phyloP scores from a whole-genome alignment of 345 rosid genomes.

The Garcia nutans region DNA sequence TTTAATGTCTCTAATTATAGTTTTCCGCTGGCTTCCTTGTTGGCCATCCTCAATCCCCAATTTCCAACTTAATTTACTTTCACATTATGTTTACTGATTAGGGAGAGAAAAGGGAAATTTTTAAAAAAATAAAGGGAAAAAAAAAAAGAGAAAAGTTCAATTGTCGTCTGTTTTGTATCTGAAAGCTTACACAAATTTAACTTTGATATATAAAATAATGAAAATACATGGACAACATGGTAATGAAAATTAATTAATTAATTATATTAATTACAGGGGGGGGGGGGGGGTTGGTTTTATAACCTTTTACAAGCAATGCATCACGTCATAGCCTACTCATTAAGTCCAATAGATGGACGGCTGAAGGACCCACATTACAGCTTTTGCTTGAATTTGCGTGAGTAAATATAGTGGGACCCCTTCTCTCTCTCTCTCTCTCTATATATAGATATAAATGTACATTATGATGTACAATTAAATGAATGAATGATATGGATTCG shows the following conservation, averaged over 20 bases:
- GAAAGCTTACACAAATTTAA: neutral
- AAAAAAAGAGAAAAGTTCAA: neutral
- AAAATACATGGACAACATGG: conserved; percentile 37
- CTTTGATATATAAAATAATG: conserved; percentile 1
- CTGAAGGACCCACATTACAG: conserved; percentile 30
- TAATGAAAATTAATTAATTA: conserved; percentile 29
- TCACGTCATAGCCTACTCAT: conserved; percentile 20
- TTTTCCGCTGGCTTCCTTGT: neutral
- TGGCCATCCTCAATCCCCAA: neutral
- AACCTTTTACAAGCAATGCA: conserved; percentile 9
- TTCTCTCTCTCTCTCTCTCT: too few species aligned
- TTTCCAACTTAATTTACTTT: neutral
- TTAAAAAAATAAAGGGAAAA: neutral
- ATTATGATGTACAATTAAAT: neutral
- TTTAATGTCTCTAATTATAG: neutral
- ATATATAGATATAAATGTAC: neutral
- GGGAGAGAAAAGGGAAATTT: neutral
- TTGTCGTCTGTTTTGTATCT: neutral
- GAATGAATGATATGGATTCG: conserved; percentile 21
- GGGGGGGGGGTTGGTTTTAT: neutral
- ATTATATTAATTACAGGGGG: too few species aligned
- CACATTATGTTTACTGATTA: conserved; percentile 7
- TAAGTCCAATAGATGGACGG: conserved; percentile 19
- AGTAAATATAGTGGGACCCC: conserved; percentile 30
- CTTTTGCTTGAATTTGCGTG: conserved; percentile 33